Percentiles rank a stretch among this genome's conserved stretches.
phyloP scores from a whole-genome alignment of 352 stramenopile species.

The Pythium aphanidermatum region DNA sequence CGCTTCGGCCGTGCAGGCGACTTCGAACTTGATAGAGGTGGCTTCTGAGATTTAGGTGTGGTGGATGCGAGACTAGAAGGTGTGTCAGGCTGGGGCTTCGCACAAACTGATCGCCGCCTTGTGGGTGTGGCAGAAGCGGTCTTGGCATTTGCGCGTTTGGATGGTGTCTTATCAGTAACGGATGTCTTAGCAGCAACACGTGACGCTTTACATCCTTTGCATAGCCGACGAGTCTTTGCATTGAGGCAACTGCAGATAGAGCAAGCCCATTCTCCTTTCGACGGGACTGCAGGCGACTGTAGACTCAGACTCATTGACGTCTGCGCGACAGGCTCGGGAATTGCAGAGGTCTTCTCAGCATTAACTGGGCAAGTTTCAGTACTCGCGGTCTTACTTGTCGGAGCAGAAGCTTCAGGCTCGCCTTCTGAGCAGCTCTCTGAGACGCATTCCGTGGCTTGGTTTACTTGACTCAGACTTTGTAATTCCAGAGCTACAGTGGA shows the following conservation, averaged over 20 bases:
- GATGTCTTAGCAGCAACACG: conserved; percentile 17
- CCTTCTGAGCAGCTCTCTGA: conserved; percentile 18
- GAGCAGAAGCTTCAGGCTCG: not conserved
- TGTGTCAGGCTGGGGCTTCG: not conserved
- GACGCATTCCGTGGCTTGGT: conserved; percentile 19
- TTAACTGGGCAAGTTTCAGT: not conserved
- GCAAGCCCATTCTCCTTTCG: conserved; percentile 44
- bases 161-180: conserved; percentile 2
- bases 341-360: not conserved
- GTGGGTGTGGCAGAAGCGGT: conserved; percentile 1
- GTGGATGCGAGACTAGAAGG: not conserved
- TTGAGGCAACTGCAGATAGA: conserved; percentile 48
- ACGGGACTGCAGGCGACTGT: conserved; percentile 1
- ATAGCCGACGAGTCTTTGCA: conserved; percentile 32
- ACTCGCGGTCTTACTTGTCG: no score
- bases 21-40: not conserved
- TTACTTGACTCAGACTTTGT: no score
- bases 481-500: not conserved
- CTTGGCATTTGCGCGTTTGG: not conserved
- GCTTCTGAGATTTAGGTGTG: not conserved
- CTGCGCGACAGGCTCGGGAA: not conserved
- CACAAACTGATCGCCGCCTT: not conserved
- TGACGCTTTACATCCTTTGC: conserved; percentile 35
- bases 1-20: conserved; percentile 5
- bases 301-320: conserved; percentile 1